Conservation (phyloP, 2,329 filamentous ascomycete species). For the Fusarium secorum region DNA sequence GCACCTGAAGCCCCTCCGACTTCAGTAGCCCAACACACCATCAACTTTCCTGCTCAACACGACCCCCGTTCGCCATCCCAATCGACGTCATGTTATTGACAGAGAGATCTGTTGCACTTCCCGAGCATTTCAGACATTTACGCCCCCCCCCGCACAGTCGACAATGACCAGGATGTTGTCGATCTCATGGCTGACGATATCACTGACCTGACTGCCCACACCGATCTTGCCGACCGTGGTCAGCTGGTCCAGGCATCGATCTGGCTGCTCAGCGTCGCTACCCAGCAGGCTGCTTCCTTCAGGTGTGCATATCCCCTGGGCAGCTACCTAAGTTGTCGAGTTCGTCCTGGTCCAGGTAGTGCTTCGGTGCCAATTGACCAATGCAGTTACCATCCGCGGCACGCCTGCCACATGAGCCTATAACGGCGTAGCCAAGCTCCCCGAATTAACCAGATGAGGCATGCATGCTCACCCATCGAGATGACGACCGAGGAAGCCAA, state of each 20-base stretch:
- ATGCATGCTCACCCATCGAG: not conserved
- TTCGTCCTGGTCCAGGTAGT: rapidly evolving
- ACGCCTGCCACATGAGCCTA: rapidly evolving
- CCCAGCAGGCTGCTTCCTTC: too few species aligned
- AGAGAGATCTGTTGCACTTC: not conserved
- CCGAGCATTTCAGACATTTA: not conserved
- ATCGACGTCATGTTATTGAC: not conserved
- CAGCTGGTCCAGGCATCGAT: not conserved
- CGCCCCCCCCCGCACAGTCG: rapidly evolving
- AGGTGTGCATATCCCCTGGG: rapidly evolving
- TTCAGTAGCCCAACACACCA: not conserved
- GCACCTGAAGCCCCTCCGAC: not conserved
- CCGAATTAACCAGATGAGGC: not conserved
- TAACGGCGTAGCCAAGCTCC: not conserved
- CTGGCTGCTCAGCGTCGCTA: rapidly evolving
- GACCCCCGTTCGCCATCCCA: not conserved
- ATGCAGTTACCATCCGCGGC: rapidly evolving
- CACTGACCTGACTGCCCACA: not conserved
- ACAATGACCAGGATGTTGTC: not conserved
- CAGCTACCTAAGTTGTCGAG: rapidly evolving
- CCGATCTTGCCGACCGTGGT: rapidly evolving
- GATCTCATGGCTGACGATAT: not conserved
- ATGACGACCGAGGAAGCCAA: rapidly evolving
- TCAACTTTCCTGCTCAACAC: not conserved
- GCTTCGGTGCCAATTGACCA: not conserved